Base-by-base conservation (phyloP, 768 basidiomycete species). In the Rhodotorula taiwanensis region DNA sequence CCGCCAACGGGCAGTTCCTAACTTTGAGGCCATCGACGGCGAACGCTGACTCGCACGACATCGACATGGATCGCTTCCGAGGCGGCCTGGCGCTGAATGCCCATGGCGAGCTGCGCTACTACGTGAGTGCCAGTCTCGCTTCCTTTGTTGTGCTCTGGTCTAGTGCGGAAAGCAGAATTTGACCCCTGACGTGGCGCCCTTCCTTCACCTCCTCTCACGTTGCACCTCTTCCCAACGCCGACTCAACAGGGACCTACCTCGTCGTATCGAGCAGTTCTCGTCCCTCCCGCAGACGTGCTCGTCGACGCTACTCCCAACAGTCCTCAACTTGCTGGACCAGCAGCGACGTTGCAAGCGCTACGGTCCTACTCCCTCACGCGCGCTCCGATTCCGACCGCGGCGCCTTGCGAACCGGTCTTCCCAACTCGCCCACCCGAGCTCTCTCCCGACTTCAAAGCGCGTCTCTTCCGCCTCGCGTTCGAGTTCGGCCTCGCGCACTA, bases 401-500 rank as follows among this genome's bases (percentile, higher is more conserved):
- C 44, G 9, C 66, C 61, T 2, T 28, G 47, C 54, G 52, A 53
- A 23, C 62, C 61, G 7, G 48, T 48, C 3, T 28, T 67, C 15
- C 67, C 67, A 20, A 41, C 62, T 0, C 45, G 60, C 15, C 67
- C 63, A 21, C 67, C 63, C 21, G 63, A 61, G 5, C 57, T 64
- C 3, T 28, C 34, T 11, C 50, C 47, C 18, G 62, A 58, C 27
- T 60, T 63, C 33, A 53, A 57, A 43, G 57, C 41, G 13, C 34
- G 43, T 42, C 53, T 67, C 9, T 42, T 67, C 36, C 41, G 28
- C 3, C 58, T 62, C 43, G 67, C 67, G 27, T 69, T 69, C 53
- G 63, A 64, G 41, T 62, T 51, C 11, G 53, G 62, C 27, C 58
- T 69, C 41, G 44, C 67, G 52, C 62, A 64, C n/a, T 68, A 62